Evolutionary conservation across 345 rosid species (phyloP).

Genomic region (Hibiscus mutabilis): DNA sequence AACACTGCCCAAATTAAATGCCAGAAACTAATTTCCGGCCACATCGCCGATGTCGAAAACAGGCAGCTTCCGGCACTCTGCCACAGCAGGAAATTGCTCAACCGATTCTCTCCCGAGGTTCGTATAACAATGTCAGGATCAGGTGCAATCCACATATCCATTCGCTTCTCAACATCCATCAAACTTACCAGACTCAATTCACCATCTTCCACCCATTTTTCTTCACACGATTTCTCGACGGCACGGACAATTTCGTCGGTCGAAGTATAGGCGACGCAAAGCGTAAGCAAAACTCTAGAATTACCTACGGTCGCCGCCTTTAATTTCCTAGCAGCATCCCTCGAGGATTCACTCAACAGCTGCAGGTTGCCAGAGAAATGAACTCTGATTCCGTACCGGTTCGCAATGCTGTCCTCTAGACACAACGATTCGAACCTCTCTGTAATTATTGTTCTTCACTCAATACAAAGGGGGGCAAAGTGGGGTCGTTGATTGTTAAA

Average conservation of each 20-base stretch:
- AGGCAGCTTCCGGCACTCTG: slow-evolving; percentile 24
- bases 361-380: background rate
- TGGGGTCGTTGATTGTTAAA: too few relatives aligned
- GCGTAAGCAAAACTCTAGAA: background rate
- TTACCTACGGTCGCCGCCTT: background rate
- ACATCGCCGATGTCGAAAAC: slow-evolving; percentile 31
- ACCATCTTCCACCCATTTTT: slow-evolving; percentile 7
- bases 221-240: slow-evolving; percentile 28
- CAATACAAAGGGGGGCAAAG: too few relatives aligned
- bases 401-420: slow-evolving; percentile 24
- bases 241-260: slow-evolving; percentile 38
- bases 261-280: background rate
- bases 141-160: slow-evolving; percentile 52
- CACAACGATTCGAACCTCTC: slow-evolving; percentile 21
- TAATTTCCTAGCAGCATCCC: background rate
- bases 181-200: slow-evolving; percentile 4
- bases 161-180: slow-evolving; percentile 33
- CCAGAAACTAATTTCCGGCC: slow-evolving; percentile 41
- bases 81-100: slow-evolving; percentile 55
- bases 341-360: background rate
- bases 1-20: slow-evolving; percentile 41
- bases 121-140: slow-evolving; percentile 43
- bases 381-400: slow-evolving; percentile 25
- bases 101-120: slow-evolving; percentile 42
- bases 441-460: too few relatives aligned